Conservation (phyloP, 2,329 filamentous ascomycete species). For the Fusarium chaquense region DNA sequence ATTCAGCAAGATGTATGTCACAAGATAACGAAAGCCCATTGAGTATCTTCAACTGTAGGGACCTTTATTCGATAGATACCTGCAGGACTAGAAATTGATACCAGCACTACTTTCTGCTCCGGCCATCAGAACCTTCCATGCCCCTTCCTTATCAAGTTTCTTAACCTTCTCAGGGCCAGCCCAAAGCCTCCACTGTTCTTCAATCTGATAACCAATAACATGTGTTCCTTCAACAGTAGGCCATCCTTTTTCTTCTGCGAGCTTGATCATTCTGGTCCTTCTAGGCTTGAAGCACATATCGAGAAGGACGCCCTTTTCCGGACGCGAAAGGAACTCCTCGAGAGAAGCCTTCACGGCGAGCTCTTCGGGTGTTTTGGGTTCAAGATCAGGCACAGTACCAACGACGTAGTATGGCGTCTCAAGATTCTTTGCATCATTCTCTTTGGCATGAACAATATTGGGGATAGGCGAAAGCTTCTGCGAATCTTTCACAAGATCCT, state of each 20-base stretch:
- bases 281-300: slow-evolving; percentile 26
- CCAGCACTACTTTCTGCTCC: slow-evolving; percentile 10
- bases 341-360: background rate
- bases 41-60: no score
- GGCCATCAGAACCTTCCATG: slow-evolving; percentile 14
- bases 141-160: background rate
- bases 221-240: slow-evolving; percentile 10
- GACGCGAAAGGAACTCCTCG: background rate
- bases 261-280: slow-evolving; percentile 15
- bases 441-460: slow-evolving; percentile 4
- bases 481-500: background rate
- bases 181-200: slow-evolving; percentile 20
- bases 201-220: slow-evolving; percentile 15
- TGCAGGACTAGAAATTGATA: background rate
- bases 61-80: background rate
- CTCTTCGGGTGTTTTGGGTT: background rate
- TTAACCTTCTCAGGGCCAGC: background rate
- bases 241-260: slow-evolving; percentile 12
- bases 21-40: no score
- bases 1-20: background rate
- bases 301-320: slow-evolving; percentile 6
- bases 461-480: background rate
- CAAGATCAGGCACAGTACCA: background rate
- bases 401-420: slow-evolving; percentile 19
- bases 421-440: background rate